Evolutionary conservation across 345 rosid species (phyloP).

Genomic region (Linum usitatissimum): DNA sequence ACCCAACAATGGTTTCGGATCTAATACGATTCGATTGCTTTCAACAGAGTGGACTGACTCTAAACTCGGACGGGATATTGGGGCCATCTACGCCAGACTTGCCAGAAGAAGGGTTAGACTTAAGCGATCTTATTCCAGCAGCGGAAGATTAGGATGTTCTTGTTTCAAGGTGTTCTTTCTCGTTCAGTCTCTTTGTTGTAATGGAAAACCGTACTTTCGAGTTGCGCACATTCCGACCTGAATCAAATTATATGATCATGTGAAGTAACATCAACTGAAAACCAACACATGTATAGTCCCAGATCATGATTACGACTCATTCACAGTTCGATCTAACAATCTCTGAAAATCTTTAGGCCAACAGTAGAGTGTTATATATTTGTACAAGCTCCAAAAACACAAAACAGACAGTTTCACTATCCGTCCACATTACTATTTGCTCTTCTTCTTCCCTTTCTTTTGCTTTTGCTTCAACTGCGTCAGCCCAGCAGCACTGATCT

Average conservation of each 20-base stretch:
- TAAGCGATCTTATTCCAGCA: slow-evolving; percentile 38
- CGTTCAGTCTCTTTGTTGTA: background rate
- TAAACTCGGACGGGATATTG: slow-evolving; percentile 68
- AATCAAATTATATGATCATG: too few species aligned
- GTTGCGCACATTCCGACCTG: background rate
- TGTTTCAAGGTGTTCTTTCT: background rate
- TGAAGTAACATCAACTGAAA: too few species aligned
- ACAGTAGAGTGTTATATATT: too few species aligned
- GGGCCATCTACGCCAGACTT: slow-evolving; percentile 60
- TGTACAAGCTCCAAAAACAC: too few species aligned
- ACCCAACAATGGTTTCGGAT: too few species aligned
- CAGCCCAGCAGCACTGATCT: slow-evolving; percentile 86
- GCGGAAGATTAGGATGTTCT: slow-evolving; percentile 10
- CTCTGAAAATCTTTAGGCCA: too few species aligned
- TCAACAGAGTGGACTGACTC: slow-evolving; percentile 69
- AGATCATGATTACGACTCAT: too few species aligned
- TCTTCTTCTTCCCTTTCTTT: slow-evolving; percentile 69
- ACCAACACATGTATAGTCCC: too few species aligned
- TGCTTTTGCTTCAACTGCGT: slow-evolving; percentile 93
- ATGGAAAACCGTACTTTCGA: background rate
- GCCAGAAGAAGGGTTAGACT: slow-evolving; percentile 74
- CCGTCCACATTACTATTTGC: slow-evolving; percentile 15
- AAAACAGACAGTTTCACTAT: background rate
- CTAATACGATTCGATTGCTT: background rate
- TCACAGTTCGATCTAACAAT: too few species aligned